phyloP scores from a whole-genome alignment of 805 yeast species.

The Huiozyma sinensis region DNA sequence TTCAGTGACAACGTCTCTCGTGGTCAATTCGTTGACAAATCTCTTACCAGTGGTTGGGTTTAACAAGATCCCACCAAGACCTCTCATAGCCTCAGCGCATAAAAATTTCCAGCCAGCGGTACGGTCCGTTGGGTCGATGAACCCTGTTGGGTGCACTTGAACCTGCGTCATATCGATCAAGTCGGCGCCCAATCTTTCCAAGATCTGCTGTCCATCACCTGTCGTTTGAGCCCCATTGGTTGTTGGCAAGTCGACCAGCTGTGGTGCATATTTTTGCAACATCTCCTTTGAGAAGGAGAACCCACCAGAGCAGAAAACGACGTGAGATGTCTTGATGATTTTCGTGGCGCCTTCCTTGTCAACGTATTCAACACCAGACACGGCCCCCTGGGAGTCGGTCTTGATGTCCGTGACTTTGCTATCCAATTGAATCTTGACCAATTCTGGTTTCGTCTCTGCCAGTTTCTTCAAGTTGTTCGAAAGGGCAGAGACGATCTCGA shows the following conservation, averaged over 20 bases:
- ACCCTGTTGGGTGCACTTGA: conserved; percentile 57
- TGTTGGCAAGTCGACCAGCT: conserved; percentile 37
- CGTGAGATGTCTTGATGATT: conserved; percentile 21
- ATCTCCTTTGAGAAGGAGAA: conserved; percentile 33
- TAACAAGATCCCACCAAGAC: conserved; percentile 46
- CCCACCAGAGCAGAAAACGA: conserved; percentile 53
- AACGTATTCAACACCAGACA: conserved; percentile 35
- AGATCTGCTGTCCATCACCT: conserved; percentile 49
- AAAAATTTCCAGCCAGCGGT: conserved; percentile 39
- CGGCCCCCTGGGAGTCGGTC: conserved; percentile 19
- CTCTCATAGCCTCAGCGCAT: conserved; percentile 52
- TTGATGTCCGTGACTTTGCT: conserved; percentile 30
- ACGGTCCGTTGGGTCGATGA: conserved; percentile 35
- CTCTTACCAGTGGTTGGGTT: conserved; percentile 36
- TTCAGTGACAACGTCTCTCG: conserved; percentile 43
- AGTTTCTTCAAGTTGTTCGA: conserved; percentile 29
- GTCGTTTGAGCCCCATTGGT: conserved; percentile 47
- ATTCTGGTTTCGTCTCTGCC: conserved; percentile 20
- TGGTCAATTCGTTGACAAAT: conserved; percentile 43
- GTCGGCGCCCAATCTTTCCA: conserved; percentile 37
- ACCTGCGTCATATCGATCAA: conserved; percentile 48
- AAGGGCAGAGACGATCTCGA: conserved; percentile 41
- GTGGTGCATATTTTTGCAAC: conserved; percentile 37
- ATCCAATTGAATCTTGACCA: conserved; percentile 31
- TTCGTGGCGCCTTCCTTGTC: conserved; percentile 21